A percentile compares a stretch with the other conserved stretches of the same genome.
These are phyloP conservation scores for Ormosia emarginata DNA, from an alignment of 306 rosid species.

Conservation along the genomic window DNA sequence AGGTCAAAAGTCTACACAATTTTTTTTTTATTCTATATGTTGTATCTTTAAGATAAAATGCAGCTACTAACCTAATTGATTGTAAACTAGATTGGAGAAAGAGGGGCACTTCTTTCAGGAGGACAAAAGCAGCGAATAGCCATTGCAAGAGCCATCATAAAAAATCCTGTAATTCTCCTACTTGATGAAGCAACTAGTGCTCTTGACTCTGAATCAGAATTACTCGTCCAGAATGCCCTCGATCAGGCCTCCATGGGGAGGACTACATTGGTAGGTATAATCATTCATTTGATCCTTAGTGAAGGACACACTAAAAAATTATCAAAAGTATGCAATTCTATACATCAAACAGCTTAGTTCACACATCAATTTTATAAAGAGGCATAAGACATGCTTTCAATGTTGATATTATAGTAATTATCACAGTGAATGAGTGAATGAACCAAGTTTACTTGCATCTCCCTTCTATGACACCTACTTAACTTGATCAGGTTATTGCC, in stretches of 20 bases:
- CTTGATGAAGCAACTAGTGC: conserved; percentile 99
- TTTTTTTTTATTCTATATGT: background rate
- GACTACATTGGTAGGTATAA: conserved; percentile 70
- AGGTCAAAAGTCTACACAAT: background rate
- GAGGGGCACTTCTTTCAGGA: conserved; percentile 87
- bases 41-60: background rate
- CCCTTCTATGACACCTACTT: background rate
- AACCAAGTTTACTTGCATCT: background rate
- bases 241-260: conserved; percentile 97
- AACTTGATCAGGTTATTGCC: conserved; percentile 74
- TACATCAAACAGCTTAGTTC: background rate
- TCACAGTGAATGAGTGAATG: background rate
- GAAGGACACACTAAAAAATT: background rate
- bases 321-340: background rate
- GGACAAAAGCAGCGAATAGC: conserved; percentile 96
- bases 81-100: conserved; percentile 69
- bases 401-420: background rate
- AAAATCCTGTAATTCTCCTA: conserved; percentile 81
- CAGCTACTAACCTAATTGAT: background rate
- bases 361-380: background rate
- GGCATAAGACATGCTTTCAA: background rate
- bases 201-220: conserved; percentile 91
- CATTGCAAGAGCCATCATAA: conserved; percentile 90
- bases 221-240: conserved; percentile 86
- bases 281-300: background rate